Base-by-base conservation (phyloP, 2,329 filamentous ascomycete genomes). In the Colletotrichum neosansevieriae region DNA sequence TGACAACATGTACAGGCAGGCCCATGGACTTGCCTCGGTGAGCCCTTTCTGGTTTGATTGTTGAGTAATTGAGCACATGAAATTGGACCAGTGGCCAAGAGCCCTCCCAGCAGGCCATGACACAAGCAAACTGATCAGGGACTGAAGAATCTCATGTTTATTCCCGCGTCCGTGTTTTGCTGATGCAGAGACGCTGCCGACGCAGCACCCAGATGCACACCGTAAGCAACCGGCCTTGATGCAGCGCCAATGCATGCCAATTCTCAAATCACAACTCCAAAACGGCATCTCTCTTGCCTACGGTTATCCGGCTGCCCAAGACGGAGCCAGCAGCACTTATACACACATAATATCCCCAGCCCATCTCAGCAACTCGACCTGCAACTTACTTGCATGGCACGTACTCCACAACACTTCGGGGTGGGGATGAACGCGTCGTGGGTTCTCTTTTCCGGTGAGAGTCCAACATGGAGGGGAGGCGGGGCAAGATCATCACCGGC, bases 181-280 rank as follows among this genome's bases (percentile, higher is more conserved):
- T 9, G 13, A 38, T 38, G 36, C 36, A 12, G 36, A 38, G 36
- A 38, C 36, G n/a, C 24, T 38, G 53, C n/a, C 34, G 51, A 15
- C 38, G 36, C n/a, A 51, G 49, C n/a, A 1, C 29, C 24, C 24
- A 4, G 10, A 53, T 13, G 32, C 15, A n/a, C 49, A 53, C 24
- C 13, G 49, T 29, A 11, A 13, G 29, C 29, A 53, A 53, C 6
- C 19, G 34, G 58, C 45, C 56, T 36, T 29, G 13, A 51, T 51
- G 58, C 58, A 34, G 58, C 58, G 58, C 58, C 58, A 51, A 61
- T 61, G 58, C 58, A 61, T 61, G 47, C 58, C 58, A 53, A 61
- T 61, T 13, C 38, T 21, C 58, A 61, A 61, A 51, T 61, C 45
- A 61, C 58, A 61, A 61, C 24, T 58, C 54, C 54, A 36, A 34